Evolutionary conservation across 140 eudicot genomes (phyloP).

Genomic region (Cichorium intybus): DNA sequence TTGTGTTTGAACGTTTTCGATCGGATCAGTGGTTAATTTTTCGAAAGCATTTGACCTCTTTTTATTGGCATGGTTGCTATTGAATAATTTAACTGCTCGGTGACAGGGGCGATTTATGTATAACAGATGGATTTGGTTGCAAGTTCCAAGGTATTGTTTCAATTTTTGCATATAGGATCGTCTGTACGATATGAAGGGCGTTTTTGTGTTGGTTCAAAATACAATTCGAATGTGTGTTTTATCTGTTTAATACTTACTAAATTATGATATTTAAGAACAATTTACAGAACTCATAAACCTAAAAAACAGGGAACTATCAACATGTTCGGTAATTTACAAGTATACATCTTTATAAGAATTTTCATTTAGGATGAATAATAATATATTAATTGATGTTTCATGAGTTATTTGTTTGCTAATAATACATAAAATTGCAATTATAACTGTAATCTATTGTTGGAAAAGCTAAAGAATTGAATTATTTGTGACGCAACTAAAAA

Average conservation of each 20-base stretch:
- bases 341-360: too few species aligned
- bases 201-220: background rate
- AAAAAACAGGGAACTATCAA: too few species aligned
- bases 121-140: slow-evolving; percentile 72
- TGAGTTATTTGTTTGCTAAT: too few species aligned
- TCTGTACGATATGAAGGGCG: slow-evolving; percentile 1
- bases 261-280: too few species aligned
- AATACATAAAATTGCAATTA: too few species aligned
- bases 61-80: slow-evolving; percentile 25
- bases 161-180: background rate
- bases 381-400: too few species aligned
- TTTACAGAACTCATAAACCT: too few species aligned
- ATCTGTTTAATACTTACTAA: background rate
- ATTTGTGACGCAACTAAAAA: too few species aligned
- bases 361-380: too few species aligned
- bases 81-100: slow-evolving; percentile 9
- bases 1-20: slow-evolving; percentile 25
- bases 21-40: slow-evolving; percentile 27
- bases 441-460: too few species aligned
- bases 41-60: slow-evolving; percentile 11
- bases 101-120: background rate
- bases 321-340: too few species aligned
- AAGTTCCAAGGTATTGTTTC: slow-evolving; percentile 65
- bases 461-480: too few species aligned
- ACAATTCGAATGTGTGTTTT: slow-evolving; percentile 12